Evolutionary conservation across 441 rosid genomes (phyloP).

Genomic region (Gossypium laxum): DNA sequence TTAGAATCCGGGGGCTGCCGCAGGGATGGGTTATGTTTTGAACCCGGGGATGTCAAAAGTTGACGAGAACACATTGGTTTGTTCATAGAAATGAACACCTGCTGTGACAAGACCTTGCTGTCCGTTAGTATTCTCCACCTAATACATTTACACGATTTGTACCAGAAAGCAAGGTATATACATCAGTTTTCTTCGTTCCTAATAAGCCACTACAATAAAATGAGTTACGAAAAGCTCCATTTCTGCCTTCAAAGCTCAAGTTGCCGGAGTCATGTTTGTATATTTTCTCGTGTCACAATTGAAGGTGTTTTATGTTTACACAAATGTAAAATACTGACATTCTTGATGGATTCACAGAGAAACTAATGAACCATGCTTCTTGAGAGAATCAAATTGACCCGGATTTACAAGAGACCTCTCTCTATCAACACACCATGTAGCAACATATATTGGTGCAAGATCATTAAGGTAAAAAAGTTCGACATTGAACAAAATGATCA

Average conservation of each 20-base stretch:
- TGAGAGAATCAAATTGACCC: no score
- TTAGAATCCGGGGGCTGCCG: constrained; percentile 12
- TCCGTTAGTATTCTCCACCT: not conserved
- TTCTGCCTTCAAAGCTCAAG: not conserved
- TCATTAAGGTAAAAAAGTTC: not conserved
- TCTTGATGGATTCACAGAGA: not conserved
- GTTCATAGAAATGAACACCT: not conserved
- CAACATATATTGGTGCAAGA: not conserved
- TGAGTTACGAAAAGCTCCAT: not conserved
- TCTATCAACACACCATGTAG: not conserved
- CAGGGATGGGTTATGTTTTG: not conserved
- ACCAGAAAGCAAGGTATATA: not conserved
- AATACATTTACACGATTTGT: not conserved
- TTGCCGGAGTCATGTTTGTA: not conserved
- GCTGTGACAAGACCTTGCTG: not conserved
- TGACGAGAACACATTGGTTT: not conserved
- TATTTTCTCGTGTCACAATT: not conserved
- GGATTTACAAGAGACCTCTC: not conserved
- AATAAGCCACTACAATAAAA: not conserved
- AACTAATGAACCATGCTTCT: no score
- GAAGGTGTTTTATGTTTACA: not conserved
- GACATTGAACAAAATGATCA: not conserved
- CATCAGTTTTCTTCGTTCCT: not conserved
- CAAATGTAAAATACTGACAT: not conserved
- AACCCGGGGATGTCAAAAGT: not conserved